Base-by-base conservation (phyloP, 2,329 filamentous ascomycete genomes). In the Fusarium humuli region DNA sequence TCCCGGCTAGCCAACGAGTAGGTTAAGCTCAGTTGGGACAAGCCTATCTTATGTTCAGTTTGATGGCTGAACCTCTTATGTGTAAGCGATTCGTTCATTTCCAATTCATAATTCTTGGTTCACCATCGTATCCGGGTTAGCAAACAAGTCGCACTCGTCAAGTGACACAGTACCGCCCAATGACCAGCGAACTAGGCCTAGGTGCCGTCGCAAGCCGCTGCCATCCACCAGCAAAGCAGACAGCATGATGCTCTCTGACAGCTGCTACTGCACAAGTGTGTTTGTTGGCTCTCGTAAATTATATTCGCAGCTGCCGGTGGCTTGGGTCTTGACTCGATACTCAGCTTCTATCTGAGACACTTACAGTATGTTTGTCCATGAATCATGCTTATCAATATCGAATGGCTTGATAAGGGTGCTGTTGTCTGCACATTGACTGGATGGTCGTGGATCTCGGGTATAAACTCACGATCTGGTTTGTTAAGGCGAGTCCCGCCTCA, bases 391-490 rank as follows among this genome's bases (percentile, higher is more conserved):
- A 29, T 29, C 45, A 14, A 13, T 47, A 47, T 47, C 25, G 27
- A 20, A 29, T 29, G 45, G 25, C 25, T 47, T 29, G 37, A 23
- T 52, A 27, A 41, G 18, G 20, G 23, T 30, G 41, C 25, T 22
- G 37, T 14, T 30, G 46, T 53, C 50, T 62, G 42, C 40, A 47
- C 50, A 47, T 34, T 67, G 44, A 69, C 67, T 70, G 66, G 71
- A 44, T 41, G 42, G 50, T 40, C 47, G 52, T 22, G 22, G 53
- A 54, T 49, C 50, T 52, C 32, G 46, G 48, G 32, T 22, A 52
- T 52, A 46, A 55, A 55, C 52, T 66, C 58, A 67, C 65, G 56
- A 50, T 58, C 59, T 72, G 59, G 58, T 65, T 70, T 73, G 70
- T 53, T 59, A 40, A 53, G 52, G 46, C 37, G 55, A 53, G 46